phyloP scores from a whole-genome alignment of 2,329 filamentous ascomycete species.

The Chaetomium globosum region DNA sequence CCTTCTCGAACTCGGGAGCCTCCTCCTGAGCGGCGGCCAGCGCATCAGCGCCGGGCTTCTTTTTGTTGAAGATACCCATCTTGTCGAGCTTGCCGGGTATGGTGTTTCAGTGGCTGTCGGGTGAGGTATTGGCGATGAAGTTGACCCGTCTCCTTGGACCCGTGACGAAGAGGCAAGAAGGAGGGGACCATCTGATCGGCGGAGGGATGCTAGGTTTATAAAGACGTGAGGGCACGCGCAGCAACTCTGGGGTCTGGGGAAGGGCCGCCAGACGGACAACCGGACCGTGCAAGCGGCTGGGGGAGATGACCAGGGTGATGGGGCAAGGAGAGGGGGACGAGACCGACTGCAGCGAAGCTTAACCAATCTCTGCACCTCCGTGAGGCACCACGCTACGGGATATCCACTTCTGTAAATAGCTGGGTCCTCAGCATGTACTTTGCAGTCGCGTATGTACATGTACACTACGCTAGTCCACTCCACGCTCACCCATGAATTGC shows the following conservation, averaged over 20 bases:
- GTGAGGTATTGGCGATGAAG: conserved; percentile 26
- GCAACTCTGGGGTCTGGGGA: conserved; percentile 27
- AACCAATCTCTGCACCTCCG: conserved; percentile 32
- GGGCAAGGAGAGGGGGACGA: conserved; percentile 25
- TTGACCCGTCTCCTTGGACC: conserved; percentile 32
- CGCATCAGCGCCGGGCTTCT: conserved; percentile 37
- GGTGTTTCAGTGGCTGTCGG: conserved; percentile 25
- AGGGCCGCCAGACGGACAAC: conserved; percentile 31
- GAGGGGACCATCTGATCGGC: conserved; percentile 24
- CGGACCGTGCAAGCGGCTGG: conserved; percentile 34
- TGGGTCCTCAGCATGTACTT: conserved; percentile 6
- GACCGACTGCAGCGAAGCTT: conserved; percentile 35
- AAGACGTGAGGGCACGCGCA: conserved; percentile 20
- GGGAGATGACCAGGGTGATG: conserved; percentile 23
- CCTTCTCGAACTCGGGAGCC: conserved; percentile 53
- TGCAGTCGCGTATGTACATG: not conserved
- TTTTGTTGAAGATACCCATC: conserved; percentile 39
- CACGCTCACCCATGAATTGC: conserved; percentile 6
- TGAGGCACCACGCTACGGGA: conserved; percentile 21
- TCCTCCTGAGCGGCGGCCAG: conserved; percentile 47
- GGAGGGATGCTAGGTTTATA: conserved; percentile 33
- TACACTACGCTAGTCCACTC: not conserved
- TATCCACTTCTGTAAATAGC: conserved; percentile 34
- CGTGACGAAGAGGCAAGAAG: conserved; percentile 26
- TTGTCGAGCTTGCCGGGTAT: conserved; percentile 27